phyloP scores from a whole-genome alignment of 106 monocot genomes.

The Posidonia australis region DNA sequence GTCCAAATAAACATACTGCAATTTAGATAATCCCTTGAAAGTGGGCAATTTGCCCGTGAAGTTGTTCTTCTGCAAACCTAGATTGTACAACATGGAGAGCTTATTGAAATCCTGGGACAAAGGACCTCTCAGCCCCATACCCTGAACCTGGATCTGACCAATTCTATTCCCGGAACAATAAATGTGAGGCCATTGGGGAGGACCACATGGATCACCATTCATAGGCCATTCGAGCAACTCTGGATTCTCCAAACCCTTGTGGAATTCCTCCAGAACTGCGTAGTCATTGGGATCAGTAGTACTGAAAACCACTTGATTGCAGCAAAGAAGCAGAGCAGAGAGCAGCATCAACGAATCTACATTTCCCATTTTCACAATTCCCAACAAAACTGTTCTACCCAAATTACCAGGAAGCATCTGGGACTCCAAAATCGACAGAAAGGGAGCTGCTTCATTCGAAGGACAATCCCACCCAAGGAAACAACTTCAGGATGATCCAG shows the following conservation, averaged over 20 bases:
- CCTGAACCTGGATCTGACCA: slow-evolving; percentile 52
- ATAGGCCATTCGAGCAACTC: slow-evolving; percentile 36
- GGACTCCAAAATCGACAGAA: no score
- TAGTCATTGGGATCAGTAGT: slow-evolving; percentile 23
- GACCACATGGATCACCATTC: slow-evolving; percentile 50
- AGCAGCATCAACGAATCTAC: not conserved
- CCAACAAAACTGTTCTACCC: no score
- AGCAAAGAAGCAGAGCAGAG: not conserved
- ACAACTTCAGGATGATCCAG: no score
- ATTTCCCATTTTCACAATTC: not conserved
- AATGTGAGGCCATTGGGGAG: slow-evolving; percentile 42
- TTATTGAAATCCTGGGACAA: slow-evolving; percentile 46
- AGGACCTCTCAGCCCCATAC: slow-evolving; percentile 34
- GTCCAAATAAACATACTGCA: slow-evolving; percentile 41
- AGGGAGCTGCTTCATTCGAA: no score
- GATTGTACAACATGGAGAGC: slow-evolving; percentile 41
- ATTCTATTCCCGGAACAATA: slow-evolving; percentile 36
- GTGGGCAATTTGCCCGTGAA: slow-evolving; percentile 57
- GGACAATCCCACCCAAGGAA: no score
- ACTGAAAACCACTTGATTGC: slow-evolving; percentile 8
- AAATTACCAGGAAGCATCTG: no score
- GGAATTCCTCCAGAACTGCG: slow-evolving; percentile 22
- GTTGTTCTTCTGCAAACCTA: slow-evolving; percentile 62
- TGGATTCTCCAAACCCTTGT: slow-evolving; percentile 27
- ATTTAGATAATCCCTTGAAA: slow-evolving; percentile 43